phyloP scores from a whole-genome alignment of 2,329 filamentous ascomycete genomes.

The Apiospora sp. region DNA sequence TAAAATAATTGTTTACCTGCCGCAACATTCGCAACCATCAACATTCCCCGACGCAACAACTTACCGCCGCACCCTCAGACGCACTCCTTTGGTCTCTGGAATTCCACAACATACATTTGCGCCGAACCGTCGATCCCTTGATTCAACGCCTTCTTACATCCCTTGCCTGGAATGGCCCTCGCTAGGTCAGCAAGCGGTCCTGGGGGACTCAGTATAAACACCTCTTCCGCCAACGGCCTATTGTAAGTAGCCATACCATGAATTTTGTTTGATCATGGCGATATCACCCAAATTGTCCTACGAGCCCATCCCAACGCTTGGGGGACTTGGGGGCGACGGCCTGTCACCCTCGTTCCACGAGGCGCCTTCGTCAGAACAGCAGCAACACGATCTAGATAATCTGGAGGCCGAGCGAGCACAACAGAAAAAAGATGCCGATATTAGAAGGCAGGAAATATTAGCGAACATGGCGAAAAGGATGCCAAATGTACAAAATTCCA shows the following conservation, averaged over 20 bases:
- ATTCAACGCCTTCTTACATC: neutral
- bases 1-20: constrained; percentile 3
- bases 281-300: neutral
- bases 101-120: neutral
- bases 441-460: too few relatives aligned
- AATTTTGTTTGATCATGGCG: constrained; percentile 26
- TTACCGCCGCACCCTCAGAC: neutral
- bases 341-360: too few relatives aligned
- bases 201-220: constrained; percentile 70
- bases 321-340: too few relatives aligned
- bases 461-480: neutral
- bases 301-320: neutral
- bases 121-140: neutral
- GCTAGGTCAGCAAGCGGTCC: constrained; percentile 48
- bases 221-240: constrained; percentile 62
- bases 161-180: constrained; percentile 16
- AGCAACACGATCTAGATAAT: too few relatives aligned
- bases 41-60: neutral
- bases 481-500: too few relatives aligned
- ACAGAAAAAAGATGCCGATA: neutral
- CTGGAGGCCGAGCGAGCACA: neutral
- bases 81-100: neutral
- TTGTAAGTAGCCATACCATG: constrained; percentile 50
- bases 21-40: neutral
- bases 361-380: too few relatives aligned